Conservation (phyloP, 768 basidiomycete genomes). For the Chalciporus piperatus region DNA sequence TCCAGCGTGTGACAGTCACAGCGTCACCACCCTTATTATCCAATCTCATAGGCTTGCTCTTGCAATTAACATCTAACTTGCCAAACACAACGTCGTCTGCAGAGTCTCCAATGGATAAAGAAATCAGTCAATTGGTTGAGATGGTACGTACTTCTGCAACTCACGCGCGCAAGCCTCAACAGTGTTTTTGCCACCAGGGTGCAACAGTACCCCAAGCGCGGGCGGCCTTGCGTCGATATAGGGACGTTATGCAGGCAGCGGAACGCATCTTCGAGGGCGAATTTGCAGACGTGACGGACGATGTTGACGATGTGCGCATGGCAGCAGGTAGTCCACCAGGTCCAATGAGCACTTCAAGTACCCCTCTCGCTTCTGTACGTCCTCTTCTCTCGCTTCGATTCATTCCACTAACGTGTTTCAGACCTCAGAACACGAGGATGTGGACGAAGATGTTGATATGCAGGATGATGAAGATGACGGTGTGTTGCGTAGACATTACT, state of each 20-base stretch:
- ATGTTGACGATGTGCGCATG: constrained; percentile 53
- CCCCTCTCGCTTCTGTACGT: constrained; percentile 25
- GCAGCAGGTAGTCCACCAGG: constrained; percentile 22
- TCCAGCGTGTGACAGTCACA: constrained; percentile 16
- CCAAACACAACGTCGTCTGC: neutral
- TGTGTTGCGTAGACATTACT: constrained; percentile 15
- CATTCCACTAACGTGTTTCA: constrained; percentile 24
- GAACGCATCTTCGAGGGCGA: constrained; percentile 83
- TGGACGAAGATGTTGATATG: constrained; percentile 46
- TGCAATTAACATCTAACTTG: constrained; percentile 1
- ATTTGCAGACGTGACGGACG: constrained; percentile 66
- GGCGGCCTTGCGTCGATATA: constrained; percentile 76
- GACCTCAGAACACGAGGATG: constrained; percentile 60
- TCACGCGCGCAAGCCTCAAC: neutral
- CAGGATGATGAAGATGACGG: constrained; percentile 54
- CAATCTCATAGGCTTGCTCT: constrained; percentile 17
- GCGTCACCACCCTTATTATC: constrained; percentile 20
- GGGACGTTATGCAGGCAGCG: constrained; percentile 91
- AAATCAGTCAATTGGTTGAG: constrained; percentile 61
- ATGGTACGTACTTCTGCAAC: constrained; percentile 39
- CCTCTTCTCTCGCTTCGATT: neutral
- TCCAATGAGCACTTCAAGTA: constrained; percentile 29
- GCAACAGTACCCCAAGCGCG: constrained; percentile 78
- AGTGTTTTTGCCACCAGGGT: constrained; percentile 49
- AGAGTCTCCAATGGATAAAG: constrained; percentile 41